Conservation (phyloP, 495 filamentous ascomycete species). For the Daldinia grandis region DNA sequence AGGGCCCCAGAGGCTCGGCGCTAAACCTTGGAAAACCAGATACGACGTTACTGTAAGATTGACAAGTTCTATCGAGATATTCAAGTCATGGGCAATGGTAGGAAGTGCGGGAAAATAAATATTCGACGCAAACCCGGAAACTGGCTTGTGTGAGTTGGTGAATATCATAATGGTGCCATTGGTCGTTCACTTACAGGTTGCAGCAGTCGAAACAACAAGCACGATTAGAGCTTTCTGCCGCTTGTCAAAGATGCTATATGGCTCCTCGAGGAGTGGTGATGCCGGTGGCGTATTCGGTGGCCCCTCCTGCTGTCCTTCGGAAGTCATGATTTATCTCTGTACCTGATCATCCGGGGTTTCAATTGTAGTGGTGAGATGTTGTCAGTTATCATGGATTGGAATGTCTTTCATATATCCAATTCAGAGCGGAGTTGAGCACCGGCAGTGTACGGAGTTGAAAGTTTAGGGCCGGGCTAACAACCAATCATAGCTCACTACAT, state of each 20-base stretch:
- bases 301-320: conserved; percentile 1
- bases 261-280: conserved; percentile 33
- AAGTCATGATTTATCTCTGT: conserved; percentile 6
- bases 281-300: background rate
- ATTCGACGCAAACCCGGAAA: conserved; percentile 64
- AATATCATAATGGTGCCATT: background rate
- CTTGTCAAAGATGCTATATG: conserved; percentile 58
- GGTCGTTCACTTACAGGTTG: conserved; percentile 52
- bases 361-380: background rate
- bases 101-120: conserved; percentile 63
- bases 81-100: conserved; percentile 54
- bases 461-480: background rate
- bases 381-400: background rate
- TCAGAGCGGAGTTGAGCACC: conserved; percentile 27
- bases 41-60: conserved; percentile 63
- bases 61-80: conserved; percentile 55
- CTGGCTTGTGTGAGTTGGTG: conserved; percentile 33
- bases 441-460: conserved; percentile 14
- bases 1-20: conserved; percentile 61
- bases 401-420: conserved; percentile 19
- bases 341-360: background rate
- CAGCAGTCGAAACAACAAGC: conserved; percentile 56
- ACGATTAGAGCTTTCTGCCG: conserved; percentile 59
- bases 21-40: conserved; percentile 60
- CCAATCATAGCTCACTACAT: background rate